Percentiles rank a stretch among this genome's conserved stretches.
Evolutionary conservation across 805 yeast species (phyloP).

Genomic region (Candida morakotiae): DNA sequence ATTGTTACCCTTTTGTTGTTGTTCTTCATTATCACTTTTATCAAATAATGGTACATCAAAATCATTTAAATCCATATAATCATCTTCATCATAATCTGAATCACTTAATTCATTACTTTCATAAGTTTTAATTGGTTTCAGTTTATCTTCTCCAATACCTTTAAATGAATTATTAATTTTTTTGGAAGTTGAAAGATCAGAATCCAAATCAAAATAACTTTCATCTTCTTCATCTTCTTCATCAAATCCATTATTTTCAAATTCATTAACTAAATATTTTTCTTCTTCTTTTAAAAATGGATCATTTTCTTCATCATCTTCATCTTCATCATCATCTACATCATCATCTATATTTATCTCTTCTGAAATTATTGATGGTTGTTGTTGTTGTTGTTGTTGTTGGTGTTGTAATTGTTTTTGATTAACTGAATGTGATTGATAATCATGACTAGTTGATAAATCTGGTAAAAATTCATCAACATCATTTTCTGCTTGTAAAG

Average conservation of each 20-base stretch:
- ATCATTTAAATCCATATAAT: conserved; percentile 36
- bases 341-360: conserved; percentile 24
- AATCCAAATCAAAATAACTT: conserved; percentile 18
- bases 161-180: conserved; percentile 18
- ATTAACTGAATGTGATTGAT: not conserved
- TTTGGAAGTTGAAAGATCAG: conserved; percentile 13
- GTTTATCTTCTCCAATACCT: conserved; percentile 17
- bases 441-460: conserved; percentile 1
- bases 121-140: conserved; percentile 37
- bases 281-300: conserved; percentile 42
- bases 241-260: conserved; percentile 43
- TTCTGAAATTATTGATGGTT: conserved; percentile 4
- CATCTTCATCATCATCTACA: conserved; percentile 19
- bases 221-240: conserved; percentile 32
- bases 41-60: conserved; percentile 23
- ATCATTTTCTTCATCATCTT: conserved; percentile 30
- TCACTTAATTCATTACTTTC: conserved; percentile 31
- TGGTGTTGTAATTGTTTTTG: too few species aligned
- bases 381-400: not conserved
- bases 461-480: conserved; percentile 30
- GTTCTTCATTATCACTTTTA: conserved; percentile 20
- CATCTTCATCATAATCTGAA: conserved; percentile 39
- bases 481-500: conserved; percentile 45
- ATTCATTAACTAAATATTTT: conserved; percentile 41
- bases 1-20: conserved; percentile 7